These are phyloP conservation scores for Albizia julibrissin DNA, from an alignment of 306 rosid species.

Conservation along the genomic window DNA sequence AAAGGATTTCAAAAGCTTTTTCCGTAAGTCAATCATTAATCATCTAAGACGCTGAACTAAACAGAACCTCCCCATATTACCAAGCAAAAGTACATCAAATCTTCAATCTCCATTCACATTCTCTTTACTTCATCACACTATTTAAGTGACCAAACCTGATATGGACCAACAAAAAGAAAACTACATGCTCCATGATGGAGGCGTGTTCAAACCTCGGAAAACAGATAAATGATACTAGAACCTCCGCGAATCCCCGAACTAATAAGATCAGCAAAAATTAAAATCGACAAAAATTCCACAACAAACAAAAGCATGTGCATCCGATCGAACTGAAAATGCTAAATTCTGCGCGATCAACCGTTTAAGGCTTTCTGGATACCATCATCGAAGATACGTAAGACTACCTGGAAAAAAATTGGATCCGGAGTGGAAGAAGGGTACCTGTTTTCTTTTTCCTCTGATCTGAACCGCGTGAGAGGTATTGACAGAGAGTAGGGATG, in stretches of 20 bases:
- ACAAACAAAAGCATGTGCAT: constrained; percentile 1
- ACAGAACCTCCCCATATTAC: not conserved
- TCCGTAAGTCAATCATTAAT: not conserved
- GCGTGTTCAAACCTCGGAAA: not conserved
- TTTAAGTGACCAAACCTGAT: constrained; percentile 23
- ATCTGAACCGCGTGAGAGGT: constrained; percentile 50
- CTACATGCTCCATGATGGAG: not conserved
- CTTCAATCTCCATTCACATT: constrained; percentile 3
- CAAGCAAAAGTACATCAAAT: not conserved
- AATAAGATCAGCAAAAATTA: not conserved
- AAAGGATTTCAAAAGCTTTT: not conserved
- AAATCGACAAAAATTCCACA: not conserved
- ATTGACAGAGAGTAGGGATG: constrained; percentile 6
- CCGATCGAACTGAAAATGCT: constrained; percentile 20
- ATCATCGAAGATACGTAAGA: not conserved
- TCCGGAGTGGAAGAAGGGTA: constrained; percentile 33
- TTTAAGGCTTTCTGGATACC: not conserved
- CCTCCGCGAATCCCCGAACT: not conserved
- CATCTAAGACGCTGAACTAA: not conserved
- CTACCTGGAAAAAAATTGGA: constrained; percentile 15
- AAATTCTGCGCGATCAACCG: not conserved
- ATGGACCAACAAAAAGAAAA: not conserved
- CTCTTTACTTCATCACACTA: not conserved
- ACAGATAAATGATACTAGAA: constrained; percentile 14
- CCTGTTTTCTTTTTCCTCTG: constrained; percentile 37